phyloP scores from a whole-genome alignment of 139 green algal genomes.

The Chloropicon primus region DNA sequence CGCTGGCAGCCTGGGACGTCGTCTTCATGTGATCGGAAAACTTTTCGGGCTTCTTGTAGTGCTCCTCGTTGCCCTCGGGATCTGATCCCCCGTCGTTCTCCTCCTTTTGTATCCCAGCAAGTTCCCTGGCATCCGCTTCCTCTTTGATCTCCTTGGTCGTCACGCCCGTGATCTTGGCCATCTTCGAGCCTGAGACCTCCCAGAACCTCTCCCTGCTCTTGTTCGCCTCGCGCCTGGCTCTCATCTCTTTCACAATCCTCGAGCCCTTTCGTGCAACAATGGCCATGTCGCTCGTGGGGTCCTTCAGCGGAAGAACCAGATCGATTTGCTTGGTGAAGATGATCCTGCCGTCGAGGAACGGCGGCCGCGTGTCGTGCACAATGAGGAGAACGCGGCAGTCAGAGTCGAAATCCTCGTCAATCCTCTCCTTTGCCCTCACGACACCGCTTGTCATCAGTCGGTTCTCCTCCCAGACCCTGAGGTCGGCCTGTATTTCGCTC shows the following conservation, averaged over 20 bases:
- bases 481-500: constrained; percentile 72
- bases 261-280: constrained; percentile 69
- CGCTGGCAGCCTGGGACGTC: constrained; percentile 45
- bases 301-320: constrained; percentile 80
- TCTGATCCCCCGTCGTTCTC: constrained; percentile 16
- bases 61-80: constrained; percentile 17
- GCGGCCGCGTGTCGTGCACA: constrained; percentile 92
- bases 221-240: constrained; percentile 81
- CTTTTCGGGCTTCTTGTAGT: constrained; percentile 28
- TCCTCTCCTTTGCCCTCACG: constrained; percentile 29
- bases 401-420: constrained; percentile 64
- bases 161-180: constrained; percentile 82
- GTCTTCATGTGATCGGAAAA: constrained; percentile 81
- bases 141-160: constrained; percentile 58
- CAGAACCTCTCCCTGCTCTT: constrained; percentile 87
- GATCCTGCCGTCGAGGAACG: constrained; percentile 83
- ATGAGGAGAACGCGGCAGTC: constrained; percentile 73
- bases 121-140: constrained; percentile 30
- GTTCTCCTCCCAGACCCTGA: constrained; percentile 90
- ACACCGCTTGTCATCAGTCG: constrained; percentile 75
- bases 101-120: constrained; percentile 14
- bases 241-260: constrained; percentile 45
- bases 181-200: constrained; percentile 91
- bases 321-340: constrained; percentile 77
- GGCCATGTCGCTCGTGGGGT: constrained; percentile 91